A percentile compares a stretch with the other conserved stretches of the same genome.
phyloP scores from a whole-genome alignment of 2,329 filamentous ascomycete species.

The Apiospora rasikravindrae region DNA sequence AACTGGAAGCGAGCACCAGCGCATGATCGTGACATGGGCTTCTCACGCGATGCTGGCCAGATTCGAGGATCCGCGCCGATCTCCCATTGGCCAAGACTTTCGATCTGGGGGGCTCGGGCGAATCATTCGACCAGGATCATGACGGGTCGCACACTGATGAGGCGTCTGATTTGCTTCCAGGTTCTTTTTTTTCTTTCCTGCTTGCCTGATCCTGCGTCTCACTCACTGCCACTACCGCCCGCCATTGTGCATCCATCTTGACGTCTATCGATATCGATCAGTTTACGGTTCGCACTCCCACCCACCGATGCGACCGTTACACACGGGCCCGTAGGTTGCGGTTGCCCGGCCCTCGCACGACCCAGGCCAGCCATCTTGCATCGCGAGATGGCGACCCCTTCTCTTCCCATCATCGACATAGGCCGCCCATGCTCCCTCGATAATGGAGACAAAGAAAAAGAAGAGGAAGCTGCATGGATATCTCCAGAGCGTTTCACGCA shows the following conservation, averaged over 20 bases:
- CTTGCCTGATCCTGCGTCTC: neutral
- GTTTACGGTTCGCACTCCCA: neutral
- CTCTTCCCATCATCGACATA: neutral
- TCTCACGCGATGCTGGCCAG: neutral
- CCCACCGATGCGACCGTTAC: neutral
- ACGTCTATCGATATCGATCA: neutral
- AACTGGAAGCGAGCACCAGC: neutral
- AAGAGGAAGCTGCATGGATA: neutral
- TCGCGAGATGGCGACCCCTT: neutral
- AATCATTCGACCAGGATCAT: neutral
- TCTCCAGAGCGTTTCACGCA: neutral
- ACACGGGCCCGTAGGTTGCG: neutral
- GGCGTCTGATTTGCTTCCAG: slow-evolving; percentile 13
- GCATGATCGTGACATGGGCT: neutral
- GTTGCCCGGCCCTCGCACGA: neutral
- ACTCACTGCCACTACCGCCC: neutral
- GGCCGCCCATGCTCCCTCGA: neutral
- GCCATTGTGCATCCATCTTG: neutral
- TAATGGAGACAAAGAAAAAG: neutral
- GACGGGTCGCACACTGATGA: slow-evolving; percentile 5
- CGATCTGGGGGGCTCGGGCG: neutral
- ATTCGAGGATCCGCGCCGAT: neutral
- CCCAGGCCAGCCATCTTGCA: neutral
- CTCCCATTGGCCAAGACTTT: neutral
- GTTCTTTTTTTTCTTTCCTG: neutral